A percentile compares a stretch with the other conserved stretches of the same genome.
Conservation (phyloP, 257 asterid species). For the Lithospermum erythrorhizon region DNA sequence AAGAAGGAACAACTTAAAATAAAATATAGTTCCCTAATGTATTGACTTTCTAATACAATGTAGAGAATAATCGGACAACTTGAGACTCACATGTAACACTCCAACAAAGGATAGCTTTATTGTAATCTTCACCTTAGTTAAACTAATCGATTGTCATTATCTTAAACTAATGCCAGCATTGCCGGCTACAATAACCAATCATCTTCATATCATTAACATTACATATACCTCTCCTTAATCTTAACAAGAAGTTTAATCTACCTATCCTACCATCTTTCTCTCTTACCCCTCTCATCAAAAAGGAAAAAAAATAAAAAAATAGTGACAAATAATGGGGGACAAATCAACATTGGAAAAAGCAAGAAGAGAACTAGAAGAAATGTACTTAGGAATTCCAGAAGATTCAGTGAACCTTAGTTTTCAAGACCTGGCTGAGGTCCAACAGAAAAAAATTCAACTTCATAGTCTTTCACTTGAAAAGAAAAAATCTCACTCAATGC, state of each 20-base stretch:
- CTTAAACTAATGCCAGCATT: background rate
- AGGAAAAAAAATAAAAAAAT: background rate
- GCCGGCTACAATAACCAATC: slow-evolving; percentile 1
- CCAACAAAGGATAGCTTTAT: background rate
- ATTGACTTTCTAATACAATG: too few species aligned
- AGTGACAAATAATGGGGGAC: slow-evolving; percentile 31
- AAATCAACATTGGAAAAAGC: slow-evolving; percentile 35
- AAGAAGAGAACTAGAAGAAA: slow-evolving; percentile 50
- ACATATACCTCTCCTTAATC: background rate
- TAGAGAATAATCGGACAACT: too few species aligned
- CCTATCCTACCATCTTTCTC: background rate
- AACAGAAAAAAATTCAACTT: slow-evolving; percentile 12
- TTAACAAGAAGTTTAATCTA: too few species aligned
- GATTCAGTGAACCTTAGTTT: slow-evolving; percentile 82
- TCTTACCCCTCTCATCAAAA: background rate
- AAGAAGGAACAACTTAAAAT: too few species aligned
- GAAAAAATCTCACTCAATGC: slow-evolving; percentile 14
- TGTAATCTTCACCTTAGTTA: background rate
- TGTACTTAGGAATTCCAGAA: slow-evolving; percentile 66
- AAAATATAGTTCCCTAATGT: too few species aligned
- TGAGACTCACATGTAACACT: background rate
- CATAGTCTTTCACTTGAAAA: slow-evolving; percentile 3
- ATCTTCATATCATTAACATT: background rate
- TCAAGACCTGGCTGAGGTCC: slow-evolving; percentile 51
- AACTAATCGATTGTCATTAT: background rate